Base-by-base conservation (phyloP, 208 protist species). In the Acanthamoeba triangularis region DNA sequence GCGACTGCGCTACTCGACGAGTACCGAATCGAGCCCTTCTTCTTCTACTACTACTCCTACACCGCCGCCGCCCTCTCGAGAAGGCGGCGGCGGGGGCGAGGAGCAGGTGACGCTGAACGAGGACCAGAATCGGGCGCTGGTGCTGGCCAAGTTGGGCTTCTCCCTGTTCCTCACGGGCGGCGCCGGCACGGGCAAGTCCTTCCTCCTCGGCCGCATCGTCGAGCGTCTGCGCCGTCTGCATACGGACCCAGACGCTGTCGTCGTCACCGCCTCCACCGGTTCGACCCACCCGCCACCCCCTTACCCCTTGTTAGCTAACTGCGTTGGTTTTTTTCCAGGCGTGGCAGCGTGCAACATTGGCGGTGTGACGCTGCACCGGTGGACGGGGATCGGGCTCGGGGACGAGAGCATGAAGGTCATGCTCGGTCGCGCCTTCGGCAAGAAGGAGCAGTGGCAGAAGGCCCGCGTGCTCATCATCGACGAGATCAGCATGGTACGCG, bases 151-250 rank as follows among this genome's bases (percentile, higher is more conserved):
- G 25, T 10, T 23, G 2, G 93, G 93, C 30, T 44, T 93, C 2
- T 95, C n/a, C 67, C 10, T 97, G 16, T 97, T 97, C 74, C 94
- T 97, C 20, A 97, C 97, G 28, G 97, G 97, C 41, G 90, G 90
- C 37, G 97, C 97, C 20, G 97, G 97, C 52, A 98, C 96, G 8
- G 97, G 97, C 44, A 98, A 98, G 72, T 96, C 96, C 16, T 98
- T 95, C 78, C 82, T 98, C 5, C 87, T 98, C 0, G 76, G 84
- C 10, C 78, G 96, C n/a, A 96, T 98, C 5, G 72, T 97, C 61
- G 37, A 54, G 28, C 61, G 54, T 3, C 37, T 93, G 3, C 18
- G 96, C 23, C 54, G 90, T 28, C 30, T 7, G n/a, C 20, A 41
- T 37, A 41, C 1, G 37, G 20, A 25, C 28, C 78, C 56, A 20